These are phyloP conservation scores for Solanum lycopersicoides DNA, from an alignment of 257 asterid genomes.

Conservation along the genomic window DNA sequence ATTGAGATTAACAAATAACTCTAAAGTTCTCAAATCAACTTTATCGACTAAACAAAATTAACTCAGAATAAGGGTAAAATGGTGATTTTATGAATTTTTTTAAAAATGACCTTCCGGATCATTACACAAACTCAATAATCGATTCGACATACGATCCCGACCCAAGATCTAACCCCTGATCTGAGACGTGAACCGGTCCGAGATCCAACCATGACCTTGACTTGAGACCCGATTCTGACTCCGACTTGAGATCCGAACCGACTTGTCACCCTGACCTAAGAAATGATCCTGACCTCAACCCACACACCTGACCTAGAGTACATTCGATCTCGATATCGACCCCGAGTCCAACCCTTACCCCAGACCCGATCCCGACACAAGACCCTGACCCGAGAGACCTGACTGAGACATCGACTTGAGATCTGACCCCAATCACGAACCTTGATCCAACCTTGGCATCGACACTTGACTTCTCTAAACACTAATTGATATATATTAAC, in stretches of 20 bases:
- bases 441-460: not conserved
- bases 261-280: not conserved
- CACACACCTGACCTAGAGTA: not conserved
- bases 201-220: not conserved
- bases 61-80: too few relatives aligned
- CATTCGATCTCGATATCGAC: not conserved
- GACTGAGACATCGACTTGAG: not conserved
- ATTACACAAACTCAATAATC: too few relatives aligned
- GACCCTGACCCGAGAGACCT: not conserved
- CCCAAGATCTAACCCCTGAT: too few relatives aligned
- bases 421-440: not conserved
- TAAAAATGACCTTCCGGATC: too few relatives aligned
- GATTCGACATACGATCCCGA: too few relatives aligned
- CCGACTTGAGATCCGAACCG: not conserved
- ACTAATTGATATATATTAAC: not conserved
- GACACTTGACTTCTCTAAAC: not conserved
- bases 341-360: too few relatives aligned
- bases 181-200: too few relatives aligned
- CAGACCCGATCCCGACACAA: too few relatives aligned
- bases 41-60: too few relatives aligned
- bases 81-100: too few relatives aligned
- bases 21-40: too few relatives aligned
- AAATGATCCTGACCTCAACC: not conserved
- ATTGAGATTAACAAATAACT: too few relatives aligned
- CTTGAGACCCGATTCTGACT: not conserved